phyloP scores from a whole-genome alignment of 768 basidiomycete genomes.

The Mycena pura region DNA sequence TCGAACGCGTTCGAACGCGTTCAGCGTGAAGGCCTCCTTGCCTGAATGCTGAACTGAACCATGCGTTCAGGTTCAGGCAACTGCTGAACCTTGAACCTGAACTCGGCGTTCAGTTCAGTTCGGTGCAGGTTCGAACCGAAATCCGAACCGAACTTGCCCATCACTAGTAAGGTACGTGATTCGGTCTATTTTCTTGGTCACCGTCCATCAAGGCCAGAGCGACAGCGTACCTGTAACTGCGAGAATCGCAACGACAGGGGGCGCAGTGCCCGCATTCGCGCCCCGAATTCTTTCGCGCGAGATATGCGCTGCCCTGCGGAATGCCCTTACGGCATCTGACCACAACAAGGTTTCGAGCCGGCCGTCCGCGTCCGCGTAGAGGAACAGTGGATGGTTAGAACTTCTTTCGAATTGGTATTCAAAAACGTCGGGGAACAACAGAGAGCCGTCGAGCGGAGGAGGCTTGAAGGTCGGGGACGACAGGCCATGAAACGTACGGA shows the following conservation, averaged over 20 bases:
- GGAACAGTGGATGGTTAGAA: slow-evolving; percentile 36
- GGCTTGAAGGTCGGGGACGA: slow-evolving; percentile 15
- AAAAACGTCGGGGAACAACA: slow-evolving; percentile 41
- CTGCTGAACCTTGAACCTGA: too few species aligned
- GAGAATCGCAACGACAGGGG: slow-evolving; percentile 35
- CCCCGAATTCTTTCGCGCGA: slow-evolving; percentile 10
- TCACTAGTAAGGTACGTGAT: too few species aligned
- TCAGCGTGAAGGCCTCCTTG: too few species aligned
- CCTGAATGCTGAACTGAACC: too few species aligned
- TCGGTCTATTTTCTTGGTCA: slow-evolving; percentile 30
- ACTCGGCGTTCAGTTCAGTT: too few species aligned
- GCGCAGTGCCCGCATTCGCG: neutral
- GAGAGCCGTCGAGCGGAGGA: slow-evolving; percentile 41
- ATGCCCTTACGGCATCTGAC: slow-evolving; percentile 32
- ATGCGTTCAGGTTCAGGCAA: too few species aligned
- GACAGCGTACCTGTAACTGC: slow-evolving; percentile 30
- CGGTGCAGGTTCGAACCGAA: too few species aligned
- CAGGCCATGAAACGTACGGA: neutral
- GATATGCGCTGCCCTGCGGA: slow-evolving; percentile 33
- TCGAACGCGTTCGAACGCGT: too few species aligned
- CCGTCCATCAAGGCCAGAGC: neutral
- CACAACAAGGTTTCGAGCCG: slow-evolving; percentile 27
- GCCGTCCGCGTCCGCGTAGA: slow-evolving; percentile 30
- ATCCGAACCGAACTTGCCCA: too few species aligned
- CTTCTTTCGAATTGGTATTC: slow-evolving; percentile 38